These are phyloP conservation scores for Botrytis pseudocinerea DNA, from an alignment of 2,329 filamentous ascomycete species.

Conservation along the genomic window DNA sequence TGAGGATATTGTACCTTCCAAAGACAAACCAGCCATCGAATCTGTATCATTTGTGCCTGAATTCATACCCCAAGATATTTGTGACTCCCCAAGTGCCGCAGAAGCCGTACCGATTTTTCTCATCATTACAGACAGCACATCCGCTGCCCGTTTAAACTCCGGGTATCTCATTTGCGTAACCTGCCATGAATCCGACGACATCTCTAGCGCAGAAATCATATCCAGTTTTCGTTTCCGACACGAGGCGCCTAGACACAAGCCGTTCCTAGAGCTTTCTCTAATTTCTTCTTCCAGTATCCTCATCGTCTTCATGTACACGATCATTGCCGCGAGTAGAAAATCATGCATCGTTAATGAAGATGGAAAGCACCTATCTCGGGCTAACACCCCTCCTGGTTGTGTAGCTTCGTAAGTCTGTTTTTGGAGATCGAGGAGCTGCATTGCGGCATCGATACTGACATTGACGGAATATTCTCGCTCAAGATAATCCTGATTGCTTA, in stretches of 20 bases:
- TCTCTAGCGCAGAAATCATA: conserved; percentile 10
- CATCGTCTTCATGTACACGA: conserved; percentile 43
- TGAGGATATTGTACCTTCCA: not conserved
- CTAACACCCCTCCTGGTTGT: conserved; percentile 33
- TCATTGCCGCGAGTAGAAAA: conserved; percentile 48
- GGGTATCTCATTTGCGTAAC: not conserved
- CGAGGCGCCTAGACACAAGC: not conserved
- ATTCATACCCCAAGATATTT: not conserved
- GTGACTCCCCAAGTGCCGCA: not conserved
- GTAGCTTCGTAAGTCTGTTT: conserved; percentile 30
- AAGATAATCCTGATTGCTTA: conserved; percentile 29
- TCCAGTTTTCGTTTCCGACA: not conserved
- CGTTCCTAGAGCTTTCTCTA: not conserved
- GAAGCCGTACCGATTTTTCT: not conserved
- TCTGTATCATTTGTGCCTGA: not conserved
- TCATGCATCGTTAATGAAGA: conserved; percentile 38
- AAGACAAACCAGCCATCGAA: conserved; percentile 8
- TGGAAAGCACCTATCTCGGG: conserved; percentile 35
- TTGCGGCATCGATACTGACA: conserved; percentile 32
- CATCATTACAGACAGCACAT: conserved; percentile 16
- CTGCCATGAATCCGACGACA: conserved; percentile 5
- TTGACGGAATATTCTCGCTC: conserved; percentile 28
- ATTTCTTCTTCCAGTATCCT: not conserved
- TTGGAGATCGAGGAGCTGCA: conserved; percentile 35
- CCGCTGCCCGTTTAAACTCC: not conserved